A percentile compares a stretch with the other conserved stretches of the same genome.
Conservation (phyloP, 805 yeast species). For the Starmerella geochares region DNA sequence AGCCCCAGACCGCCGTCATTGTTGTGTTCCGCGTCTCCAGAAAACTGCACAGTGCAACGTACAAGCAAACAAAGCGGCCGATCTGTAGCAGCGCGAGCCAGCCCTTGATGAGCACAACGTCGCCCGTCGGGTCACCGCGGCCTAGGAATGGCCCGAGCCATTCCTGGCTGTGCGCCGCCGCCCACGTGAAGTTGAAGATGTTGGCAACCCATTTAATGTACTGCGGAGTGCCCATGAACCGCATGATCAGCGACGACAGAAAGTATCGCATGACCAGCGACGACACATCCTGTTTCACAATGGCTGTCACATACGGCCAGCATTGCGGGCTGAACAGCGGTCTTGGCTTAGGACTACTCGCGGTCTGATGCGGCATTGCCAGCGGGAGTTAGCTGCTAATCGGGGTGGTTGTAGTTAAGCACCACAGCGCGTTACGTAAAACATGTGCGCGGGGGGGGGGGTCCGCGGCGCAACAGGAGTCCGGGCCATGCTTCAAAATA, state of each 20-base stretch:
- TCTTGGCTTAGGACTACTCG: too few species aligned
- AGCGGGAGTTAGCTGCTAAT: too few species aligned
- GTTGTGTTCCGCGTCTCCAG: background rate
- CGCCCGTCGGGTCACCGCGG: conserved; percentile 6
- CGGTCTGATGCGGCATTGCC: too few species aligned
- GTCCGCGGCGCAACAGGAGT: too few species aligned
- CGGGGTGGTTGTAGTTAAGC: too few species aligned
- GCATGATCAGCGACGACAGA: background rate
- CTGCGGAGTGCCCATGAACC: background rate
- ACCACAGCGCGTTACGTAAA: too few species aligned
- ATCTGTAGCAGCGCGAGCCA: conserved; percentile 1
- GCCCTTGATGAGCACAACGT: conserved; percentile 3
- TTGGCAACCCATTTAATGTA: background rate
- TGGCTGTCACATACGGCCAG: background rate
- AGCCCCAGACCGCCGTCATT: background rate
- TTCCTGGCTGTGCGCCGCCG: background rate
- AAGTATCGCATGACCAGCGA: background rate
- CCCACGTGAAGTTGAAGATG: background rate
- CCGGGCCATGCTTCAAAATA: too few species aligned
- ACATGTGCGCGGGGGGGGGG: too few species aligned
- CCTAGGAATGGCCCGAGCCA: conserved; percentile 8
- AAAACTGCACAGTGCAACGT: background rate
- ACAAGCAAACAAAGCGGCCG: background rate
- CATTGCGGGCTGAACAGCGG: conserved; percentile 4
- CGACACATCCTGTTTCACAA: background rate